Evolutionary conservation across 495 filamentous ascomycete species (phyloP).

Genomic region (Tuber magnatum): DNA sequence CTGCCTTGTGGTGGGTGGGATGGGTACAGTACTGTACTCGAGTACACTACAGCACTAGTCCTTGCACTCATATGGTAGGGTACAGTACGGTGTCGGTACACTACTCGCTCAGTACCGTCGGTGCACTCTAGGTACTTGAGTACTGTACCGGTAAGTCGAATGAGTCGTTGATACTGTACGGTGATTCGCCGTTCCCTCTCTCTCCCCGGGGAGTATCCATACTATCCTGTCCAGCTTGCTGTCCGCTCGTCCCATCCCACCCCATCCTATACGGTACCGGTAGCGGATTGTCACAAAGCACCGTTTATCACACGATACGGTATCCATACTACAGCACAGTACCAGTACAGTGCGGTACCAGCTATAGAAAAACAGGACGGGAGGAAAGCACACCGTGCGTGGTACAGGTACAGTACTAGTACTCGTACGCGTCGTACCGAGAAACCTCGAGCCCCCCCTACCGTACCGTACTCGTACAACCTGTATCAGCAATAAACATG

Average conservation of each 20-base stretch:
- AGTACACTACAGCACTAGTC: too few relatives aligned
- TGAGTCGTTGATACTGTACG: background rate
- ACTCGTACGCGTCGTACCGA: too few relatives aligned
- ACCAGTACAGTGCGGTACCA: background rate
- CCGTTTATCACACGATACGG: background rate
- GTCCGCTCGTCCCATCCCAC: too few relatives aligned
- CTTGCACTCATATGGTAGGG: background rate
- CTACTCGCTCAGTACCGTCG: background rate
- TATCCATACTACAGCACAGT: background rate
- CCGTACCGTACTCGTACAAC: too few relatives aligned
- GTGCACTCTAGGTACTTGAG: background rate
- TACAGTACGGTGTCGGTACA: background rate
- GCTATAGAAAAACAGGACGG: background rate
- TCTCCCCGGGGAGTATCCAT: too few relatives aligned
- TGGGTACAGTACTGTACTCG: background rate
- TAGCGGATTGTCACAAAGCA: too few relatives aligned
- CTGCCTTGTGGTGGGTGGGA: background rate
- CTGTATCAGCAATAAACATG: background rate
- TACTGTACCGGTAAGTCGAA: too few relatives aligned
- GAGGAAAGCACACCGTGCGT: background rate
- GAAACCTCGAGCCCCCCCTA: too few relatives aligned
- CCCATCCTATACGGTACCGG: too few relatives aligned
- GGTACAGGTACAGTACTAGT: too few relatives aligned
- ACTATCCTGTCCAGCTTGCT: too few relatives aligned
- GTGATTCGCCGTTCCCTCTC: background rate